Evolutionary conservation across 1,284 basidiomycete species (phyloP), one percentile per base, ranked within the genome.

Genomic region (Malassezia brasiliensis): DNA sequence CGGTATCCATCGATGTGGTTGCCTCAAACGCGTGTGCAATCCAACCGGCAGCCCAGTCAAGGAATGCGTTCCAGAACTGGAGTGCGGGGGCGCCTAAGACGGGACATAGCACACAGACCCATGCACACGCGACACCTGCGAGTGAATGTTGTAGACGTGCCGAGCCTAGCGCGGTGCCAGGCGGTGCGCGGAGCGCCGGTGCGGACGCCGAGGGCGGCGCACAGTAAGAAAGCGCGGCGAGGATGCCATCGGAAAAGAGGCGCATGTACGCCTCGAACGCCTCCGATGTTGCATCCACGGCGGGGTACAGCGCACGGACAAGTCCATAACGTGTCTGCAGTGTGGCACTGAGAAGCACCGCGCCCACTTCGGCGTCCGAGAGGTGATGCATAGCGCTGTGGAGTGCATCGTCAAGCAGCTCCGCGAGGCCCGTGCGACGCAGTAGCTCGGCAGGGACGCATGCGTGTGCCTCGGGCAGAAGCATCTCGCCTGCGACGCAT

Each of bases 221-320:
- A 19, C 55, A 57, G 42, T 57, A 57, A 22, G 55, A 42, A 2
- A 57, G 47, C 20, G 55, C 50, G 5, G 45, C 42, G 14, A 57
- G 45, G 1, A 47, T 30, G n/a, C 45, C 42, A 4, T 57, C 39
- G 11, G 55, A 47, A n/a, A 52, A 44, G 19, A 57, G 40, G n/a
- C 28, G 32, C n/a, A 20, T 15, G 3, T 36, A 17, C 35, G 15
- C 31, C 8, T 47, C 50, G 30, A 42, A 57, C 9, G 36, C 40
- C 14, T 32, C 49, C 3, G 22, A 25, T 8, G 32, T 19, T 14
- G 22, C 30, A 22, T 14, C 19, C 14, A 37, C 1, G 35, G 15
- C 5, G 38, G 40, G 20, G 36, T 47, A 17, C 15, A 48, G 15
- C 5, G 11, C 7, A 15, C 12, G 1, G 2, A 19, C 28, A 5